Conservation (phyloP, 495 filamentous ascomycete genomes). For the Choiromyces venosus region DNA sequence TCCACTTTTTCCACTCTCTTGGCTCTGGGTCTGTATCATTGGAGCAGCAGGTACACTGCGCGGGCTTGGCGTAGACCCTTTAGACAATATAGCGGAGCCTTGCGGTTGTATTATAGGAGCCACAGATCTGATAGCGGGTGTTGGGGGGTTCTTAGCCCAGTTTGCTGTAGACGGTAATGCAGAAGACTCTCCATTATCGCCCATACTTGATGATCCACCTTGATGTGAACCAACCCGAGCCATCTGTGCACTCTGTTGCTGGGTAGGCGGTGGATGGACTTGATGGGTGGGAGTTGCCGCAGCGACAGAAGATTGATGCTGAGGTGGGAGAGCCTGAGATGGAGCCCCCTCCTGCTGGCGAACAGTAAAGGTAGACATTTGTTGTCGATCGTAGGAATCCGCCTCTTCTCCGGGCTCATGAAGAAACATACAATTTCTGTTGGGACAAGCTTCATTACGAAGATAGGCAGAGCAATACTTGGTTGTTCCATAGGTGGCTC, state of each 20-base stretch:
- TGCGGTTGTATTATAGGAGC: constrained; percentile 33
- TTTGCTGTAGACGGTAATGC: constrained; percentile 87
- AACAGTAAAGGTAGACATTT: constrained; percentile 92
- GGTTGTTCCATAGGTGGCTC: constrained; percentile 94
- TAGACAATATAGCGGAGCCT: constrained; percentile 24
- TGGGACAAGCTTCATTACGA: constrained; percentile 84
- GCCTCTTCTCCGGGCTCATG: constrained; percentile 96
- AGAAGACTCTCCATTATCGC: constrained; percentile 62
- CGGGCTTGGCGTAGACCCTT: constrained; percentile 60
- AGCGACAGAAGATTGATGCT: constrained; percentile 50
- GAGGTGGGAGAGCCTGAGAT: constrained; percentile 43
- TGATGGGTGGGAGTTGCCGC: constrained; percentile 64
- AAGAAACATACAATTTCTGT: constrained; percentile 93
- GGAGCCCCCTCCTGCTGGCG: constrained; percentile 55
- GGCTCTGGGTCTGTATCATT: constrained; percentile 33
- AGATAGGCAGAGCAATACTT: constrained; percentile 99
- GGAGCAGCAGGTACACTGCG: constrained; percentile 47
- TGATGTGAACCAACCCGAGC: constrained; percentile 50
- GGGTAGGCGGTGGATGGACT: constrained; percentile 40
- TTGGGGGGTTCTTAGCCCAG: constrained; percentile 77
- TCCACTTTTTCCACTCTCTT: constrained; percentile 32
- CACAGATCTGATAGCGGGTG: constrained; percentile 43
- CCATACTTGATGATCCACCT: constrained; percentile 34
- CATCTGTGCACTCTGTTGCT: constrained; percentile 70
- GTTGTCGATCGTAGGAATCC: constrained; percentile 91